These are phyloP conservation scores for Pythium rhizo-oryzae DNA, from an alignment of 352 stramenopile genomes.

Conservation along the genomic window DNA sequence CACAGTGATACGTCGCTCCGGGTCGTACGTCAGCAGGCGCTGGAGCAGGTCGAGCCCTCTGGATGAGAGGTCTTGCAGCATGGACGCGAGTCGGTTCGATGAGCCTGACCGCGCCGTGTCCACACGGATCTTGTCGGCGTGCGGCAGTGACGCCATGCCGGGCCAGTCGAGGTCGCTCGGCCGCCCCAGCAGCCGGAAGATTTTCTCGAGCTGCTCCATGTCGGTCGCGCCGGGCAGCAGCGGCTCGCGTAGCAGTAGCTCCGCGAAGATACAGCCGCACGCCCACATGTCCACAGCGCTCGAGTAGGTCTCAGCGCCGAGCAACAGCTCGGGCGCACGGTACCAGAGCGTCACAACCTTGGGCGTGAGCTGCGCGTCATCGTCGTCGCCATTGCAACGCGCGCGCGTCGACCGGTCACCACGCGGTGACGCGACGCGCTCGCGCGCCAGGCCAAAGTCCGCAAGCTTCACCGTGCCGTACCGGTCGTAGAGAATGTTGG, in stretches of 20 bases:
- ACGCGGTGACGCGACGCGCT: conserved; percentile 52
- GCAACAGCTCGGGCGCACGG: conserved; percentile 97
- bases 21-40: conserved; percentile 56
- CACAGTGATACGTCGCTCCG: conserved; percentile 51
- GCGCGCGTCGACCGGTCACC: conserved; percentile 87
- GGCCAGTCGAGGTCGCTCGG: conserved; percentile 67
- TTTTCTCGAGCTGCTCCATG: conserved; percentile 63
- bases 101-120: conserved; percentile 24
- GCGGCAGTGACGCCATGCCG: conserved; percentile 44
- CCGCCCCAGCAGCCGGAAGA: conserved; percentile 73
- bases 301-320: conserved; percentile 89
- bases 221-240: conserved; percentile 70
- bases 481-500: conserved; percentile 93
- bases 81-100: conserved; percentile 42
- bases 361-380: conserved; percentile 41
- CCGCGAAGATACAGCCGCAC: conserved; percentile 63
- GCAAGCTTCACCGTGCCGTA: conserved; percentile 65
- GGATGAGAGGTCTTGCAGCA: conserved; percentile 44
- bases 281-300: conserved; percentile 93
- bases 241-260: conserved; percentile 58
- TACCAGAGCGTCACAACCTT: conserved; percentile 99
- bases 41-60: conserved; percentile 56
- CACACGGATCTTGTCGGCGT: conserved; percentile 42
- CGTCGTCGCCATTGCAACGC: conserved; percentile 42
- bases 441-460: conserved; percentile 66